These are phyloP conservation scores for Cordyceps fumosorosea DNA, from an alignment of 2,329 filamentous ascomycete genomes.

Conservation along the genomic window DNA sequence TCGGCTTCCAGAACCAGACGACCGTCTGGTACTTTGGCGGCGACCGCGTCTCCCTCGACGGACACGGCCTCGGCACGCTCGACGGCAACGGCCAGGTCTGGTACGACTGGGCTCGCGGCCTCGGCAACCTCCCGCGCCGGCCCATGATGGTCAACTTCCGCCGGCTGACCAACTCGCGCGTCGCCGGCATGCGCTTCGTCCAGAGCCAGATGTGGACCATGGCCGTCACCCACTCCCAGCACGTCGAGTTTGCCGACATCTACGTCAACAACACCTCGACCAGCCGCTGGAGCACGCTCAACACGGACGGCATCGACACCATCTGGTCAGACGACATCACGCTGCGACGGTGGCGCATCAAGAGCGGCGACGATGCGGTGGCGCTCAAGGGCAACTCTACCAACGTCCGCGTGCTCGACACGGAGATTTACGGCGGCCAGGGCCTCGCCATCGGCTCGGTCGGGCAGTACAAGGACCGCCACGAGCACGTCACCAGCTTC, in stretches of 20 bases:
- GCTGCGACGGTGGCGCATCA: constrained; percentile 42
- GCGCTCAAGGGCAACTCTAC: constrained; percentile 49
- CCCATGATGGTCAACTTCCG: constrained; percentile 45
- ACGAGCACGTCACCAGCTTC: constrained; percentile 45
- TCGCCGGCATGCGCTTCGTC: constrained; percentile 44
- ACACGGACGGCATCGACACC: constrained; percentile 43
- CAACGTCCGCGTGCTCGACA: constrained; percentile 45
- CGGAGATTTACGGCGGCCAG: constrained; percentile 40
- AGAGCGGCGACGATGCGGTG: constrained; percentile 48
- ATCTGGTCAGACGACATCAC: constrained; percentile 46
- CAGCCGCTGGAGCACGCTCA: constrained; percentile 27
- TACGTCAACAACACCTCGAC: constrained; percentile 44
- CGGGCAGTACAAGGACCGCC: constrained; percentile 43
- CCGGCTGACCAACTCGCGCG: constrained; percentile 39
- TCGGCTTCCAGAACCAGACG: constrained; percentile 50
- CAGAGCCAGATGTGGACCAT: constrained; percentile 57
- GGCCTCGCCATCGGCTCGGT: constrained; percentile 53
- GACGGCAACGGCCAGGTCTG: constrained; percentile 55
- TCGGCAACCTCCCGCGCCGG: constrained; percentile 40
- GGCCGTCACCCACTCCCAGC: constrained; percentile 41
- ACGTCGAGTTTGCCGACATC: constrained; percentile 43
- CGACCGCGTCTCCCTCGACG: constrained; percentile 41
- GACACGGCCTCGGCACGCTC: constrained; percentile 45
- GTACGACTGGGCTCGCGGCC: constrained; percentile 44
- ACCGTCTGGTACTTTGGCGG: constrained; percentile 51